These are phyloP conservation scores for Boletus insuetus DNA, from an alignment of 768 basidiomycete genomes.

Conservation along the genomic window DNA sequence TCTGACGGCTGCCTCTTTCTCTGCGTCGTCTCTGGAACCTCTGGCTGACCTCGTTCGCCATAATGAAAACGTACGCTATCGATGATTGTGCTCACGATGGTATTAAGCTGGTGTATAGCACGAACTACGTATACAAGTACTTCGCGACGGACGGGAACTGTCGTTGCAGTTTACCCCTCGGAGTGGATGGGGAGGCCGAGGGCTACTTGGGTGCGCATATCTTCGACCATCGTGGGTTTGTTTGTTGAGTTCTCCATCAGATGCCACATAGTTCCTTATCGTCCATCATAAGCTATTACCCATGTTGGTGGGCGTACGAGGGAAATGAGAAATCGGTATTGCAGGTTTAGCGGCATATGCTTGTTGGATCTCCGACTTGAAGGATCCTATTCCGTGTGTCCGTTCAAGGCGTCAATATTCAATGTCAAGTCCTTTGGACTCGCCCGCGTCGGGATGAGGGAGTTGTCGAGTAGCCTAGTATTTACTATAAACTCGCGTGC, in stretches of 20 bases:
- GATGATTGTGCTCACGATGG: not conserved
- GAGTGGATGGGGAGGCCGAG: conserved; percentile 84
- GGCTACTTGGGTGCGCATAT: conserved; percentile 67
- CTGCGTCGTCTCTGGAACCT: conserved; percentile 56
- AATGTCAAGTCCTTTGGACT: too few relatives aligned
- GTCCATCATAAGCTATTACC: conserved; percentile 7
- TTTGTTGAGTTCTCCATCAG: conserved; percentile 30
- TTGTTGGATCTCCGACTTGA: too few relatives aligned
- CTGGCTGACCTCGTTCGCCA: conserved; percentile 71
- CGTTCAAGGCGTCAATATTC: too few relatives aligned
- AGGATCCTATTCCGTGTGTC: too few relatives aligned
- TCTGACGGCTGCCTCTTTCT: conserved; percentile 53
- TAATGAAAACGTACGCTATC: conserved; percentile 68
- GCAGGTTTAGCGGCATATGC: too few relatives aligned
- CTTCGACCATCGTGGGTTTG: not conserved
- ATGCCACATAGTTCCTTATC: conserved; percentile 61
- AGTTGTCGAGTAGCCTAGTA: too few relatives aligned
- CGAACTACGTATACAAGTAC: conserved; percentile 54
- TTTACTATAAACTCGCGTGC: not conserved
- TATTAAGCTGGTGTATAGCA: conserved; percentile 39
- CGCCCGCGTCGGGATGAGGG: too few relatives aligned
- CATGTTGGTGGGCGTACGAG: not conserved
- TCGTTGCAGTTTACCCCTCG: conserved; percentile 62
- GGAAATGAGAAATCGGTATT: not conserved
- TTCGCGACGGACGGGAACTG: conserved; percentile 46